A percentile compares a stretch with the other conserved stretches of the same genome.
Evolutionary conservation across 306 rosid species (phyloP).

Genomic region (Leucaena leucocephala): DNA sequence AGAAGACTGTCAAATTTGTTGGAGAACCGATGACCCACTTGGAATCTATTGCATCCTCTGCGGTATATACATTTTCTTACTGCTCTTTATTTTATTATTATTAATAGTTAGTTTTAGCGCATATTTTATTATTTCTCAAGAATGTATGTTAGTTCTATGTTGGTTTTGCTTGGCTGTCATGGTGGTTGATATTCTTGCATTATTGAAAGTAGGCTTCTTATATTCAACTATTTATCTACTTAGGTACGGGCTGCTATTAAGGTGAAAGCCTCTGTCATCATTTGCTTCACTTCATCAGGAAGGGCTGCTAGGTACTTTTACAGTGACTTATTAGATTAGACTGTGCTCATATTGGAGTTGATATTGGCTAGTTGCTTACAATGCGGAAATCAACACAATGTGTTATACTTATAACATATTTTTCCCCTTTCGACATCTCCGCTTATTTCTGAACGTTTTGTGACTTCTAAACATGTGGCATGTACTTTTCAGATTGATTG

Average conservation of each 20-base stretch:
- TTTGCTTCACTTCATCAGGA: conserved; percentile 98
- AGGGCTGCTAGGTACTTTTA: conserved; percentile 87
- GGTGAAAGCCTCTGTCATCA: conserved; percentile 96
- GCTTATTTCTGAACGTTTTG: background rate
- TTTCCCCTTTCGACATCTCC: conserved; percentile 24
- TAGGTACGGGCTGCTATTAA: conserved; percentile 98
- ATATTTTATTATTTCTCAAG: background rate
- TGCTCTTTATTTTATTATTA: conserved; percentile 20
- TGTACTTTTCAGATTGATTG: conserved; percentile 73
- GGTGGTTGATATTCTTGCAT: conserved; percentile 26
- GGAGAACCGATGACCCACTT: conserved; percentile 99
- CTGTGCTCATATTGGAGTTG: conserved; percentile 18
- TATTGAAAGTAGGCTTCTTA: conserved; percentile 31
- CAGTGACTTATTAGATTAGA: conserved; percentile 1
- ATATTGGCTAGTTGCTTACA: background rate
- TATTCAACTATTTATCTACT: conserved; percentile 17
- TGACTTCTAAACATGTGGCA: background rate
- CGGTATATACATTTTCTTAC: conserved; percentile 53
- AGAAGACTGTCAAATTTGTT: conserved; percentile 87
- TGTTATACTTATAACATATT: background rate
- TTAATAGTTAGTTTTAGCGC: conserved; percentile 22
- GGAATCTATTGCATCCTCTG: conserved; percentile 99
- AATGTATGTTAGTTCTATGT: background rate
- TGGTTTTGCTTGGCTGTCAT: conserved; percentile 30
- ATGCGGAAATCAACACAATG: too few relatives aligned